Base-by-base conservation (phyloP, 2,329 filamentous ascomycete genomes). In the Sphaerulina musiva region DNA sequence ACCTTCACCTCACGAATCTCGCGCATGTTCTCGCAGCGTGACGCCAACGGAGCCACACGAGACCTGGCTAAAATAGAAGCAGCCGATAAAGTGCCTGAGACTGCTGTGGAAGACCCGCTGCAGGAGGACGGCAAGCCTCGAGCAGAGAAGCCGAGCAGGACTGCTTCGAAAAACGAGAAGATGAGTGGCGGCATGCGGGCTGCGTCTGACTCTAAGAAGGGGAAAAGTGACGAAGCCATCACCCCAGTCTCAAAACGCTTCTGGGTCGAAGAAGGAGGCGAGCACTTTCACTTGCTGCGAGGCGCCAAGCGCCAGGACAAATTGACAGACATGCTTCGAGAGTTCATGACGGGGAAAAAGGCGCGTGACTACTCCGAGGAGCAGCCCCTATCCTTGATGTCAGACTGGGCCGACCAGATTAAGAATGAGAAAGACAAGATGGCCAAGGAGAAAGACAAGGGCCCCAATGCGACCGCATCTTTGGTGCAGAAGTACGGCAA, bases 401-500 rank as follows among this genome's bases (percentile, higher is more conserved):
- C 91, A 29, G 91, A 83, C 64, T 97, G 92, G 92, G 91, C 96
- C 53, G 92, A 96, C 70, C 91, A 95, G 59, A 79, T 96, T 63
- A 89, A 90, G 69, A 86, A 82, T 62, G 91, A 96, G 71, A 90
- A 89, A 70, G 89, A 95, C 56, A 82, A 80, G 68, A 71, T 84
- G 49, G 84, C 84, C 1, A 74, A 80, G 39, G 89, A 95, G 64
- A 89, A 86, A 74, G 93, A 86, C 69, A 83, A 82, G 23, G 86
- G 86, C 0, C 81, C 86, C 6, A 87, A 86, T 66, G 79, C 85
- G 14, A 85, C 87, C 12, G 83, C 83, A 17, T 90, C 90, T 0
- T 77, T 98, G 46, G 88, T 93, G 1, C 89, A 97, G 68, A 97
- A 97, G 70, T 98, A 98, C 69, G 93, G 93, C 64, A 97, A 97